Conservation (phyloP, 495 filamentous ascomycete genomes). For the Penicillium argentinense region DNA sequence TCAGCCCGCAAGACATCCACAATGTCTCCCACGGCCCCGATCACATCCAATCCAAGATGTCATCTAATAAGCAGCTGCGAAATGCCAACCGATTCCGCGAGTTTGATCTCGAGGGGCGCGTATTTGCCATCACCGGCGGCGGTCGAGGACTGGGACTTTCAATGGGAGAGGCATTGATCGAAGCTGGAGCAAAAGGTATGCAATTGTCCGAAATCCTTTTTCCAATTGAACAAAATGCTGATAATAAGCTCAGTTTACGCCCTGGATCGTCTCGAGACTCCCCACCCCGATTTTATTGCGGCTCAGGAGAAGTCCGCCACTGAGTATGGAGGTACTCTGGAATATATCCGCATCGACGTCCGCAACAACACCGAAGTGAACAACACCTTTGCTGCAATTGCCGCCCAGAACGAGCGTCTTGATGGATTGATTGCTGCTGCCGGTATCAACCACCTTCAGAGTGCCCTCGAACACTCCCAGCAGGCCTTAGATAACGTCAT, state of each 20-base stretch:
- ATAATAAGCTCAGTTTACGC: conserved; percentile 52
- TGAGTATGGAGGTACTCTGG: conserved; percentile 54
- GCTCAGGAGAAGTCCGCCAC: conserved; percentile 47
- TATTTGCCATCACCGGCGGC: conserved; percentile 63
- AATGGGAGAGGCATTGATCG: conserved; percentile 67
- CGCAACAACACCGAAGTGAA: conserved; percentile 57
- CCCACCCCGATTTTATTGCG: conserved; percentile 50
- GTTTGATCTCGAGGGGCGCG: conserved; percentile 57
- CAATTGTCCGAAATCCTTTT: not conserved
- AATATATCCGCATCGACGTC: conserved; percentile 66
- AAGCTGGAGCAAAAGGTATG: conserved; percentile 65
- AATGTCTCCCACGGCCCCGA: conserved; percentile 21
- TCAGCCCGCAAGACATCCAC: conserved; percentile 19
- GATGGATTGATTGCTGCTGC: conserved; percentile 84
- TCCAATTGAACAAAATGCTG: not conserved
- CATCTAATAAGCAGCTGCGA: conserved; percentile 19
- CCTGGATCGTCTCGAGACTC: conserved; percentile 55
- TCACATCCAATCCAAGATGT: conserved; percentile 37
- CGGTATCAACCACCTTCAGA: conserved; percentile 72
- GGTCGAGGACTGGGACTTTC: conserved; percentile 63
- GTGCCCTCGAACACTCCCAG: conserved; percentile 66
- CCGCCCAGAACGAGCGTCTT: conserved; percentile 52
- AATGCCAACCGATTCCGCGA: conserved; percentile 39
- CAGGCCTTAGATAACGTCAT: conserved; percentile 66
- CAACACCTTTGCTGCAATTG: conserved; percentile 52